These are phyloP conservation scores for Bipolaris sorokiniana DNA, from an alignment of 2,329 filamentous ascomycete species.

Conservation along the genomic window DNA sequence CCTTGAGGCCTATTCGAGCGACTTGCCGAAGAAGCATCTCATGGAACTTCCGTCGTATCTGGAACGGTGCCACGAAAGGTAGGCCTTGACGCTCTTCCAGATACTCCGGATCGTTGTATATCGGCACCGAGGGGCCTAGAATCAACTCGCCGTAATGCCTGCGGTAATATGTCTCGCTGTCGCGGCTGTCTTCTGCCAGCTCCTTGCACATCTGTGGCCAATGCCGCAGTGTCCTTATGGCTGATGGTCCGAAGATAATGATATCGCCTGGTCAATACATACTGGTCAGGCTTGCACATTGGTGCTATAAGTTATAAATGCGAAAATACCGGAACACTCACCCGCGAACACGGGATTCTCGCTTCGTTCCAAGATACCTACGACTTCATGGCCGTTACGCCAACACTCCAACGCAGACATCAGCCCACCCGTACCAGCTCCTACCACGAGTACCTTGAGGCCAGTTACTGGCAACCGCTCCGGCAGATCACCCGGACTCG, in stretches of 20 bases:
- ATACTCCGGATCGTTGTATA: slow-evolving; percentile 6
- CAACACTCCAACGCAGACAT: slow-evolving; percentile 33
- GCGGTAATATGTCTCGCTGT: slow-evolving; percentile 51
- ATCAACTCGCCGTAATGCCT: slow-evolving; percentile 56
- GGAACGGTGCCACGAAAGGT: slow-evolving; percentile 4
- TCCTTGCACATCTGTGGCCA: slow-evolving; percentile 57
- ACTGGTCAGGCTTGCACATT: too few species aligned
- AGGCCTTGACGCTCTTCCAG: background rate
- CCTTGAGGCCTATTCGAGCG: slow-evolving; percentile 1
- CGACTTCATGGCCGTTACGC: slow-evolving; percentile 34
- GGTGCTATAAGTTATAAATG: background rate
- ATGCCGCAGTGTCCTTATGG: slow-evolving; percentile 57
- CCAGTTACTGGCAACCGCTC: slow-evolving; percentile 39
- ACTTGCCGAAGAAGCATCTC: slow-evolving; percentile 13
- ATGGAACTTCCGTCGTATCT: slow-evolving; percentile 11
- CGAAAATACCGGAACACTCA: background rate
- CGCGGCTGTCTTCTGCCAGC: slow-evolving; percentile 57
- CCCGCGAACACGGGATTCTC: slow-evolving; percentile 35
- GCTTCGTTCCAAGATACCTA: slow-evolving; percentile 44
- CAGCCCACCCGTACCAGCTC: slow-evolving; percentile 33
- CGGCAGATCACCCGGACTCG: background rate
- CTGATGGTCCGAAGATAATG: slow-evolving; percentile 61
- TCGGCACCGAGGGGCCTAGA: background rate
- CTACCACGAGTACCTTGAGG: slow-evolving; percentile 34
- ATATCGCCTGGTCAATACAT: slow-evolving; percentile 48